Evolutionary conservation across 1,284 basidiomycete species (phyloP), one percentile per base, ranked within the genome.

Genomic region (Tilletia horrida): DNA sequence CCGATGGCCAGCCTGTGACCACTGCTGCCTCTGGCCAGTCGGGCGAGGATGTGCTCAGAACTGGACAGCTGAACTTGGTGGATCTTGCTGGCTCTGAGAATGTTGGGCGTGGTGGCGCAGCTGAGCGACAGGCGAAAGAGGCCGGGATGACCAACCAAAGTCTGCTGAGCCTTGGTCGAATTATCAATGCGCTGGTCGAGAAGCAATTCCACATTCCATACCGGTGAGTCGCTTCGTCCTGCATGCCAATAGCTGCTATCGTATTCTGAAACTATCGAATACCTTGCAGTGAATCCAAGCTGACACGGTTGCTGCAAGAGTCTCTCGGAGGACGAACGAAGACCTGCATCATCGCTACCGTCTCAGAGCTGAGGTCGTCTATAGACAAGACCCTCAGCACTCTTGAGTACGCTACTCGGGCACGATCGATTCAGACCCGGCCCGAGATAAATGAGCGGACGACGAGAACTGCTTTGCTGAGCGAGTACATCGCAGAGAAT

Each of bases 71-170:
- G 66, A 97, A 98, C 83, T 88, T 99, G 21, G 96, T 98, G 66
- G 95, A 98, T 81, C 85, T 98, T 68, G 96, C 96, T 45, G 96
- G 96, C 6, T 95, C 92, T 3, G 96, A 99, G 83, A 97, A 97
- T 77, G 95, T 99, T 75, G 95, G 93, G 9, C 87, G 95, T 18
- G 93, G 91, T 0, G 96, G 96, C 7, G 96, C 96, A 0, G 92
- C 94, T 82, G 91, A 97, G 81, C 93, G 92, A 81, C 86, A 94
- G 66, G 96, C 95, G 1, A 86, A 93, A 73, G 96, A 99, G 81
- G 96, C 96, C 1, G 96, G 96, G 8, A 96, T 96, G 91, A 99
- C 99, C 83, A 99, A 99, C 80, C 93, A 97, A 83, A 96, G 92
- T 80, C 85, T 99, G 45, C 85, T 99, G 6, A 97, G 96, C 23